These are phyloP conservation scores for Globisporangium mamillatum DNA, from an alignment of 352 stramenopile species.

Conservation along the genomic window DNA sequence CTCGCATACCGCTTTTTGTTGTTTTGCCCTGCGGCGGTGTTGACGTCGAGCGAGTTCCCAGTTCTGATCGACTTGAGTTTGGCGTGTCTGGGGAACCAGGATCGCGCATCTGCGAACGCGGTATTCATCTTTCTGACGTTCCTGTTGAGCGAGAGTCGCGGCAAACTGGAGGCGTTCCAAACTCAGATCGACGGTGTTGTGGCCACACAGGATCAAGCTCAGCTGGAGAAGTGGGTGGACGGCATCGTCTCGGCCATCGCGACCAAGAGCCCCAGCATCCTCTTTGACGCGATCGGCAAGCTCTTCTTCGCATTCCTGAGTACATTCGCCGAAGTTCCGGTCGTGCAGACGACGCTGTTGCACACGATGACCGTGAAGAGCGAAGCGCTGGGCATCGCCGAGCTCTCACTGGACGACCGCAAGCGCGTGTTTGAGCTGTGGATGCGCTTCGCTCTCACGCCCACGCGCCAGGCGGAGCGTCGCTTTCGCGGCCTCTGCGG, in stretches of 20 bases:
- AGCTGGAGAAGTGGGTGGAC: constrained; percentile 53
- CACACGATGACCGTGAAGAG: constrained; percentile 29
- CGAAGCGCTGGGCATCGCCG: constrained; percentile 37
- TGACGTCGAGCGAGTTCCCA: constrained; percentile 51
- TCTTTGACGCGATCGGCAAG: constrained; percentile 52
- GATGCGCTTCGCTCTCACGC: constrained; percentile 48
- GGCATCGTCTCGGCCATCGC: constrained; percentile 45
- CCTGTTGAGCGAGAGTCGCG: constrained; percentile 53
- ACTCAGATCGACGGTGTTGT: constrained; percentile 44
- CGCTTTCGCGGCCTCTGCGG: constrained; percentile 56
- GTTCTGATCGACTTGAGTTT: constrained; percentile 59
- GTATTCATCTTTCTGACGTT: constrained; percentile 67
- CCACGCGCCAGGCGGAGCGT: constrained; percentile 50
- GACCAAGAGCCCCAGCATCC: constrained; percentile 46
- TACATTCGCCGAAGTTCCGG: constrained; percentile 36
- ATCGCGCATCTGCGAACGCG: constrained; percentile 60
- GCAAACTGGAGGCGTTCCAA: constrained; percentile 40
- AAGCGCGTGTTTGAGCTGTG: constrained; percentile 56
- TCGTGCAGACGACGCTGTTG: constrained; percentile 28
- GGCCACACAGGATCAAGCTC: constrained; percentile 26
- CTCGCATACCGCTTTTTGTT: constrained; percentile 67
- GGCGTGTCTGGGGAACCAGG: constrained; percentile 62
- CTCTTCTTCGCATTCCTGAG: constrained; percentile 55
- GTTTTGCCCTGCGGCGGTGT: constrained; percentile 62
- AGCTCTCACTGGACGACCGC: constrained; percentile 39